These are phyloP conservation scores for Aspergillus texensis DNA, from an alignment of 2,329 filamentous ascomycete species.

Conservation along the genomic window DNA sequence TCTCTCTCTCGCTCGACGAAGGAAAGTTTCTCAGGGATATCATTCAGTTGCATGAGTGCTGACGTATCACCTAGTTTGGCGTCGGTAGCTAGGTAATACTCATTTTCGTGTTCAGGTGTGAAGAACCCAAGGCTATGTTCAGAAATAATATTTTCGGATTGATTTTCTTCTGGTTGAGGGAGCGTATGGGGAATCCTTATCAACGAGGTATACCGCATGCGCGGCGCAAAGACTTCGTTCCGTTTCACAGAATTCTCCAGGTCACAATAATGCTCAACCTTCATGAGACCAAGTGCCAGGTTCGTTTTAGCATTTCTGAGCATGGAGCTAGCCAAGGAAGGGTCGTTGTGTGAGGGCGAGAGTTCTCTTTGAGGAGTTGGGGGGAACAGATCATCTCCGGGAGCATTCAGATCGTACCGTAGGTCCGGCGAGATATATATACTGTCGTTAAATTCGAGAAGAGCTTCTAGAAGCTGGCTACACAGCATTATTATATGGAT, in stretches of 20 bases:
- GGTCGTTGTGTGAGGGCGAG: conserved; percentile 36
- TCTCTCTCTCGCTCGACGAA: conserved; percentile 59
- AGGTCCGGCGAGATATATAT: conserved; percentile 74
- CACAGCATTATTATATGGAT: conserved; percentile 17
- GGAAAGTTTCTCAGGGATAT: conserved; percentile 37
- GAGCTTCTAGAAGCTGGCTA: conserved; percentile 84
- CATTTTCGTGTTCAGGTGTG: conserved; percentile 46
- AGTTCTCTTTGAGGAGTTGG: conserved; percentile 46
- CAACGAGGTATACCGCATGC: conserved; percentile 35
- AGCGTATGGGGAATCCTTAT: conserved; percentile 35
- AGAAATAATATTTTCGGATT: conserved; percentile 23
- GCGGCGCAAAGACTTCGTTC: conserved; percentile 43
- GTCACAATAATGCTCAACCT: conserved; percentile 37
- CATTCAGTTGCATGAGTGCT: conserved; percentile 57
- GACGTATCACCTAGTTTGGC: conserved; percentile 43
- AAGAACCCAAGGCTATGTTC: conserved; percentile 47
- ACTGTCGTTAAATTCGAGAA: conserved; percentile 86
- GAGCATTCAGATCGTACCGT: conserved; percentile 69
- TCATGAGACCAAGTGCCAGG: conserved; percentile 40
- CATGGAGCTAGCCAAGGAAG: conserved; percentile 35
- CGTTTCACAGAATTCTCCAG: conserved; percentile 44
- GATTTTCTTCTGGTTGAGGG: conserved; percentile 17
- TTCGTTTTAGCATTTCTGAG: conserved; percentile 44
- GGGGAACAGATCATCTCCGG: conserved; percentile 50
- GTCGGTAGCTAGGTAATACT: conserved; percentile 46